Evolutionary conservation across 2,329 filamentous ascomycete species (phyloP).

Genomic region (Aureobasidium musti): DNA sequence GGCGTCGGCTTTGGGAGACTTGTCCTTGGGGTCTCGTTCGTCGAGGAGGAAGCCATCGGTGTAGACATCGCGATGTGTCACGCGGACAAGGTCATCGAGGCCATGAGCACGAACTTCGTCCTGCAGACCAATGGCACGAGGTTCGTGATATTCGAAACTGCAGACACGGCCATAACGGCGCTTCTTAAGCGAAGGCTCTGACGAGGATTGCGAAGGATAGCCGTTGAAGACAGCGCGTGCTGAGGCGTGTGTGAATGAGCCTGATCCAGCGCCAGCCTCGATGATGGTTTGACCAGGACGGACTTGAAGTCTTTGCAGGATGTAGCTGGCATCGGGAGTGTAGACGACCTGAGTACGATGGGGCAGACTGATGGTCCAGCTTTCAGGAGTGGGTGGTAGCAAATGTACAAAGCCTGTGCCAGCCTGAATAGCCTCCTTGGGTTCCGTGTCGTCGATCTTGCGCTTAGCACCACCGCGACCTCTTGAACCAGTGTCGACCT

Average conservation of each 20-base stretch:
- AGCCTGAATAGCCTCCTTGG: conserved; percentile 53
- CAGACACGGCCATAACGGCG: conserved; percentile 65
- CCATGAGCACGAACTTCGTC: conserved; percentile 70
- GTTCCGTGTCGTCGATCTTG: conserved; percentile 55
- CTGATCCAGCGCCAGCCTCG: conserved; percentile 79
- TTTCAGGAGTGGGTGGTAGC: conserved; percentile 75
- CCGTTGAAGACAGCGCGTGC: conserved; percentile 75
- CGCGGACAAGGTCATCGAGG: conserved; percentile 64
- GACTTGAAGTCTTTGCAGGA: conserved; percentile 73
- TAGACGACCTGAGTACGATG: conserved; percentile 86
- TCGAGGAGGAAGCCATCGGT: conserved; percentile 67
- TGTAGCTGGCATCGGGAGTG: conserved; percentile 82
- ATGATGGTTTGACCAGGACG: conserved; percentile 72
- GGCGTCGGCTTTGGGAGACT: conserved; percentile 62
- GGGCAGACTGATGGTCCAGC: conserved; percentile 77
- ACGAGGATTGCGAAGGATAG: conserved; percentile 50
- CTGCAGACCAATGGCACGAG: conserved; percentile 67
- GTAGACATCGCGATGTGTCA: conserved; percentile 80
- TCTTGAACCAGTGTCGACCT: conserved; percentile 87
- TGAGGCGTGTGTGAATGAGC: conserved; percentile 80
- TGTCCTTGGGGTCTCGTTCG: conserved; percentile 28
- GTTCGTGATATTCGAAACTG: conserved; percentile 80
- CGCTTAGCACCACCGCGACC: conserved; percentile 59
- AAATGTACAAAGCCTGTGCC: conserved; percentile 73
- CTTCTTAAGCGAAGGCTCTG: conserved; percentile 36